Evolutionary conservation across 257 asterid species (phyloP), one percentile per base, ranked within the genome.

Genomic region (Nemophila menziesii): DNA sequence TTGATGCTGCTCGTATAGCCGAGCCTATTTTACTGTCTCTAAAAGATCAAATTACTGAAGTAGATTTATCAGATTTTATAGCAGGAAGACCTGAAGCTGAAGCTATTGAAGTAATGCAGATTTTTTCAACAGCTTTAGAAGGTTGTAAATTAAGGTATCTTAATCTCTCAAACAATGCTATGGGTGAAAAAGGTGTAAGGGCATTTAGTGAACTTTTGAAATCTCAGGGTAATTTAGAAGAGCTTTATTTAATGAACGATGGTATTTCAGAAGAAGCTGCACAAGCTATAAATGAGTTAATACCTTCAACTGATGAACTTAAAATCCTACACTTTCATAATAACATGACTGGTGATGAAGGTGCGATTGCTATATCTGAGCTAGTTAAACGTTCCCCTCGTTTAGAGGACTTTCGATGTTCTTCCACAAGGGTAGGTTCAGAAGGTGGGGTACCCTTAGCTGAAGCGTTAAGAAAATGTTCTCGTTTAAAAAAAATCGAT

Each of bases 221-320:
- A 57, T 78, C 86, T 17, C 97, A 89, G 52, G 48, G 26, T 47
- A 62, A 55, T 29, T 63, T 89, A 66, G 95, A 89, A 71, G 97
- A 89, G 71, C 87, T 89, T 37, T 80, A 83, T 76, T 66, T 83
- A 62, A 78, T 71, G 63, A 78, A 78, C 44, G 90, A 75, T 49
- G 93, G 92, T 36, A 89, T 89, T 56, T 83, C 95, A 0, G 92
- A 84, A 60, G 95, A 83, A 74, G 95, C 95, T 60, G 93, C 97
- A 46, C 52, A 33, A 51, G 93, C 93, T 19, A 71, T 89, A 33
- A 44, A 40, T 39, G 93, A 78, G 65, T 69, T 83, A n/a, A 71
- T 89, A 52, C 93, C 92, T 24, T 78, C 90, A 0, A 80, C 92
- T 3, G 68, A 66, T 38, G 75, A 63, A 58, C 81, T 89, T 8